Conservation (phyloP, 805 yeast genomes). For the Cyberlindnera nakhonratchasimensis region DNA sequence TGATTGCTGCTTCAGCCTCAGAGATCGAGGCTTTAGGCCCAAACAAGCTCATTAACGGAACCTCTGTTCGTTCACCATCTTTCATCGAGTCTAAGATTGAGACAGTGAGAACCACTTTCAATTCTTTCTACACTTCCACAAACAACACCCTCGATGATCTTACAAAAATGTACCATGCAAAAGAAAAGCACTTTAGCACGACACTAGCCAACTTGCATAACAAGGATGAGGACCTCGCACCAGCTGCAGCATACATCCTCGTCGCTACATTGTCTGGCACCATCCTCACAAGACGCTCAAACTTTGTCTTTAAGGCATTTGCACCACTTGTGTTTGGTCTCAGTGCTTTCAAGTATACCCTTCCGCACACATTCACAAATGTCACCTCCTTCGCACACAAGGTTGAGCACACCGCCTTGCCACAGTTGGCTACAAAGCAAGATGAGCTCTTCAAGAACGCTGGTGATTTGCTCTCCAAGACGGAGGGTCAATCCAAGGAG, state of each 20-base stretch:
- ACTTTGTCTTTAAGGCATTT: slow-evolving; percentile 47
- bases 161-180: slow-evolving; percentile 47
- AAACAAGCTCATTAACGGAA: slow-evolving; percentile 49
- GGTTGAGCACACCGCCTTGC: slow-evolving; percentile 57
- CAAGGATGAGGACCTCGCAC: slow-evolving; percentile 64
- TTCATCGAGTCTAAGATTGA: slow-evolving; percentile 47
- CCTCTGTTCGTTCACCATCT: slow-evolving; percentile 50
- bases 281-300: slow-evolving; percentile 66
- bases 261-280: slow-evolving; percentile 72
- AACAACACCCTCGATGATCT: slow-evolving; percentile 42
- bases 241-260: slow-evolving; percentile 64
- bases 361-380: slow-evolving; percentile 70
- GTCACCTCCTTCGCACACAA: slow-evolving; percentile 55
- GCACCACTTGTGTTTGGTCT: slow-evolving; percentile 61
- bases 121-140: slow-evolving; percentile 24
- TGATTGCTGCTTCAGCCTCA: slow-evolving; percentile 39
- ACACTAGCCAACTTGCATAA: slow-evolving; percentile 64
- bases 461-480: slow-evolving; percentile 39
- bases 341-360: slow-evolving; percentile 61
- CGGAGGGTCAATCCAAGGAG: slow-evolving; percentile 31
- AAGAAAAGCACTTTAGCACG: slow-evolving; percentile 60
- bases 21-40: slow-evolving; percentile 45
- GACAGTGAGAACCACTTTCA: slow-evolving; percentile 41
- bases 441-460: slow-evolving; percentile 44
- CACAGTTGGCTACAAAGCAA: slow-evolving; percentile 63